Evolutionary conservation across 2,329 filamentous ascomycete species (phyloP), one percentile per base, ranked within the genome.

Genomic region (Talaromyces sp.): DNA sequence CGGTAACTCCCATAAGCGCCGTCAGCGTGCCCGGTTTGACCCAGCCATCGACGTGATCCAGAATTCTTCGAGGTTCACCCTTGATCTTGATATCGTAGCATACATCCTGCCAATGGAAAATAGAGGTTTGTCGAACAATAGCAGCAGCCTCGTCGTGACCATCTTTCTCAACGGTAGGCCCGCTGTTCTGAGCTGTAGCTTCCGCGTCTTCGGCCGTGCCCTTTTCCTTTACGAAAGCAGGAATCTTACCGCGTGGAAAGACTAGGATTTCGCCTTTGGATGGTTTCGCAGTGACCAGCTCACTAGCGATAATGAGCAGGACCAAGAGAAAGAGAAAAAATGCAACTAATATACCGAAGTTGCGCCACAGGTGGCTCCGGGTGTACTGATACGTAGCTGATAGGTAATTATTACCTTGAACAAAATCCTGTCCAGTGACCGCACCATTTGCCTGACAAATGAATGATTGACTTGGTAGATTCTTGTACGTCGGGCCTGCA

Each of bases 21-120:
- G 93, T 97, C 62, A 96, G 77, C 15, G 92, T 96, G 66, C 93
- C 93, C 2, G 93, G 93, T 78, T 96, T 95, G 64, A 97, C 93
- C 91, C 92, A 97, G 43, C 93, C 93, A 73, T 96, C 90, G 11
- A 97, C 91, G 27, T 95, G 83, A 71, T 97, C 89, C 66, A 97
- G 81, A 71, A 97, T 90, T 54, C 90, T 87, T 17, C 92, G 86
- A 1, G 84, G 80, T 71, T 94, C 87, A 15, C 83, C 83, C 81
- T 96, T 96, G 79, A 96, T 93, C 72, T 87, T 87, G 74, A 92
- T 90, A 67, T 92, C 89, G 71, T 91, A 97, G 79, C 89, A 93
- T 1, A 96, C 89, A 70, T 94, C 84, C 69, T 89, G 86, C 93
- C 92, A 96, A 73, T 92, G 90, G 82, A 96, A 96, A 67, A 93